Base-by-base conservation (phyloP, 2,329 filamentous ascomycete species). In the Pseudogymnoascus sp. region DNA sequence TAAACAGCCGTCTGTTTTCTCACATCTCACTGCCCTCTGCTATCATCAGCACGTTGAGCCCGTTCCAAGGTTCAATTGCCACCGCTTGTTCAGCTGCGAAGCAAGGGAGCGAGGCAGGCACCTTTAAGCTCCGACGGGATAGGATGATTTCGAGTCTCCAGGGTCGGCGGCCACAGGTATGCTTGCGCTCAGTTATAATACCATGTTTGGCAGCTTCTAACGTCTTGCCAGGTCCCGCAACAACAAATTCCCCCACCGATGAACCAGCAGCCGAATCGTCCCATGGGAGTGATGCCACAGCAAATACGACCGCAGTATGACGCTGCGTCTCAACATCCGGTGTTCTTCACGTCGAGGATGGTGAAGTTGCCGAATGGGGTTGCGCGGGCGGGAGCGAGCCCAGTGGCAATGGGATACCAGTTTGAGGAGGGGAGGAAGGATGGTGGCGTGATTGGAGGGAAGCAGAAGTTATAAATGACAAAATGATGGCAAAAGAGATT, bases 401-500 rank as follows among this genome's bases (percentile, higher is more conserved):
- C 49, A 3, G 49, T 55, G 9, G 49, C 49, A 16, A 55, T 55
- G 49, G 49, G 49, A 3, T 55, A 55, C 18, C 49, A 55, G 49
- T 55, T 55, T 18, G 49, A 55, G 49, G 49, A 55, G 11, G 49
- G n/a, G 28, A 55, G 49, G n/a, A 55, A 33, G 49, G 49, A 55
- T 14, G 49, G 49, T 18, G 49, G 49, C 7, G 25, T 33, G 28
- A 16, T 35, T 7, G 49, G 49, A 5, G 49, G 49, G 5, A 55
- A 33, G 4, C 49, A 55, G 28, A 55, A 55, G 11, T 55, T 55
- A 33, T 55, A 35, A 55, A 55, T 4, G 31, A 33, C 31, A 33
- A 33, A 11, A 33, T 33, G 31, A 12, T 11, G 11, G 31, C 31
- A 12, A 33, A 16, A 16, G 16, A 16, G 16, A 16, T 4, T 33